Evolutionary conservation across 2,329 filamentous ascomycete species (phyloP), one percentile per base, ranked within the genome.

Genomic region (Teratosphaeria pseudoeucalypti): DNA sequence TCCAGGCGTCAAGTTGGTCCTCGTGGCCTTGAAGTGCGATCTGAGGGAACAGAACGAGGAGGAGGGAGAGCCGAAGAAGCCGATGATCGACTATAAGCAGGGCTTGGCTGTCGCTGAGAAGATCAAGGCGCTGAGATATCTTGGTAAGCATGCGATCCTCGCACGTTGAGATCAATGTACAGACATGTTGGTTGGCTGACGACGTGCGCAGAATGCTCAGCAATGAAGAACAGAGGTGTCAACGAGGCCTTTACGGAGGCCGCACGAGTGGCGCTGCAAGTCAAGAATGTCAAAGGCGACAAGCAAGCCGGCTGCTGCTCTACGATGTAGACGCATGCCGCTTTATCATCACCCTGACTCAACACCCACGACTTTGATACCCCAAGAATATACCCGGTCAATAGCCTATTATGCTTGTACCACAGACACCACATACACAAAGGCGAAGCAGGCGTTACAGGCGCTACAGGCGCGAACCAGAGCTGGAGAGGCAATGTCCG

Each of bases 201-300:
- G 43, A 37, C 19, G 29, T 32, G 23, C n/a, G 54, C 69, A 87
- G 94, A 99, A 81, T 99, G 94, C 80, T 97, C 94, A 43, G 94
- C 94, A 60, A 97, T 97, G 86, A 88, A 92, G 77, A 99, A 99
- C 76, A 85, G 94, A 56, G 94, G 94, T 62, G 95, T 99, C 71
- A 96, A 97, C 76, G 94, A 99, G 76, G 94, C 94, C 52, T 99
- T 99, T 71, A 97, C 94, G 49, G 94, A 99, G 79, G 94, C 94
- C 49, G 92, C 94, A 27, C 88, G 95, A 70, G 94, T 99, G 39
- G 94, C 94, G 14, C 80, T 99, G 34, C 74, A 76, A 60, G 78
- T 81, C 65, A 81, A 81, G 73, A 77, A 74, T 58, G 73, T 72
- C 63, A 79, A 73, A 62, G 71, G 77, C 66, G 77, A 80, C 68